Evolutionary conservation across 2,329 filamentous ascomycete species (phyloP).

Genomic region (Trichoderma brevicompactum): DNA sequence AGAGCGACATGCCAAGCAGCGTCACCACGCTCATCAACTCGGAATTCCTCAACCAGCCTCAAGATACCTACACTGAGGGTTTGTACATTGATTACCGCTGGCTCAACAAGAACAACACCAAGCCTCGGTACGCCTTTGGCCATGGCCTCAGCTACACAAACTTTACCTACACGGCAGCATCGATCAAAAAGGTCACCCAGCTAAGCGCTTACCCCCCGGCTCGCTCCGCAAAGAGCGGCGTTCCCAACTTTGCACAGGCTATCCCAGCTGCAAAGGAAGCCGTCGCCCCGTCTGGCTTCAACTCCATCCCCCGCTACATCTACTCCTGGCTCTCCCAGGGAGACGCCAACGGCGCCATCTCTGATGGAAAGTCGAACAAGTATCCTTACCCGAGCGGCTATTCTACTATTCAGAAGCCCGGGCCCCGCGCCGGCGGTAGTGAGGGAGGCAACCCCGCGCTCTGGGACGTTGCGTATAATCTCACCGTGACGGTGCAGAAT

Average conservation of each 20-base stretch:
- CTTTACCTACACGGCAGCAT: slow-evolving; percentile 63
- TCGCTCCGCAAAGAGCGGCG: slow-evolving; percentile 44
- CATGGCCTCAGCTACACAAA: slow-evolving; percentile 82
- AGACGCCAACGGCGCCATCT: slow-evolving; percentile 48
- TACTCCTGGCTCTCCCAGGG: slow-evolving; percentile 65
- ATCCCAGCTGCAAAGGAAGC: slow-evolving; percentile 60
- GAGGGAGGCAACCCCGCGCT: slow-evolving; percentile 71
- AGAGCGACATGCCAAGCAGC: slow-evolving; percentile 71
- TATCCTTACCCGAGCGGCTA: slow-evolving; percentile 72
- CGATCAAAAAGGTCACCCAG: slow-evolving; percentile 51
- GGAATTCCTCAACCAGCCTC: slow-evolving; percentile 63
- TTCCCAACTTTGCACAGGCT: slow-evolving; percentile 52
- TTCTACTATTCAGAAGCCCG: slow-evolving; percentile 50
- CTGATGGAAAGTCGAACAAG: slow-evolving; percentile 41
- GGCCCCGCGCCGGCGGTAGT: slow-evolving; percentile 67
- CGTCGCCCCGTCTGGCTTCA: slow-evolving; percentile 63
- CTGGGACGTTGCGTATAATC: slow-evolving; percentile 54
- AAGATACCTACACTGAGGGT: slow-evolving; percentile 82
- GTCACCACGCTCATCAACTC: slow-evolving; percentile 54
- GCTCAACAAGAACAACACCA: slow-evolving; percentile 76
- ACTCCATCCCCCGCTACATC: slow-evolving; percentile 66
- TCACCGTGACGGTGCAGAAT: slow-evolving; percentile 57
- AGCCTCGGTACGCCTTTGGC: slow-evolving; percentile 83
- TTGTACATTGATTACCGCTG: slow-evolving; percentile 89
- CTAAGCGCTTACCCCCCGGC: slow-evolving; percentile 47